Conservation (phyloP, 2,329 filamentous ascomycete genomes). For the Botryotinia calthae region DNA sequence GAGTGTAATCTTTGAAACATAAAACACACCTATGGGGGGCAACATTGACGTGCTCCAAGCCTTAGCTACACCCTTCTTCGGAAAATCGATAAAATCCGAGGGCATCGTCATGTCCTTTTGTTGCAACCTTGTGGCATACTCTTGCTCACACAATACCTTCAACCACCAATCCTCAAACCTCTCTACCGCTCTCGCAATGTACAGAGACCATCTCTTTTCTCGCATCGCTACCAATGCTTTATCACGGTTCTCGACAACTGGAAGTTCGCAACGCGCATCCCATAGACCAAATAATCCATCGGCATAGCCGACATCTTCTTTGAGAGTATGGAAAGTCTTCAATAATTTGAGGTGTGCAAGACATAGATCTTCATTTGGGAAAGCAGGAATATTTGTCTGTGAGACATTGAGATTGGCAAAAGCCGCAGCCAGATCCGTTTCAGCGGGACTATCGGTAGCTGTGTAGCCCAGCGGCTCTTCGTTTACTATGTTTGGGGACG, state of each 20-base stretch:
- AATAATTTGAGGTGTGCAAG: constrained; percentile 74
- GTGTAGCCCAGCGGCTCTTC: constrained; percentile 29
- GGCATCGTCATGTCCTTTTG: constrained; percentile 26
- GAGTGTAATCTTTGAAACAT: background rate
- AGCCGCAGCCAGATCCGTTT: constrained; percentile 36
- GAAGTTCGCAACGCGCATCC: constrained; percentile 42
- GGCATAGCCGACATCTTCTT: constrained; percentile 62
- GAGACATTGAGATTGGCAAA: constrained; percentile 43
- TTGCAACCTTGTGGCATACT: constrained; percentile 30
- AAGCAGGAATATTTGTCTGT: constrained; percentile 23
- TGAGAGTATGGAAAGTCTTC: constrained; percentile 63
- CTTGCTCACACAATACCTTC: constrained; percentile 30
- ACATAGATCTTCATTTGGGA: constrained; percentile 55
- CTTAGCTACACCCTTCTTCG: constrained; percentile 15
- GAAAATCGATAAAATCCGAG: constrained; percentile 18
- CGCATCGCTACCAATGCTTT: constrained; percentile 52
- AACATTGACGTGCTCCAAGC: constrained; percentile 38
- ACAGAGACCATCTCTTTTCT: constrained; percentile 72
- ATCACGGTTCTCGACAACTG: constrained; percentile 36
- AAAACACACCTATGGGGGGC: constrained; percentile 56
- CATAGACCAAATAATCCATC: constrained; percentile 66
- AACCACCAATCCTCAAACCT: constrained; percentile 67
- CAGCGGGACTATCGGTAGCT: constrained; percentile 11
- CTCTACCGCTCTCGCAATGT: constrained; percentile 63
- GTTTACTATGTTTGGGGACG: background rate